Evolutionary conservation across 1,284 basidiomycete species (phyloP).

Genomic region (Cryptococcus sp.): DNA sequence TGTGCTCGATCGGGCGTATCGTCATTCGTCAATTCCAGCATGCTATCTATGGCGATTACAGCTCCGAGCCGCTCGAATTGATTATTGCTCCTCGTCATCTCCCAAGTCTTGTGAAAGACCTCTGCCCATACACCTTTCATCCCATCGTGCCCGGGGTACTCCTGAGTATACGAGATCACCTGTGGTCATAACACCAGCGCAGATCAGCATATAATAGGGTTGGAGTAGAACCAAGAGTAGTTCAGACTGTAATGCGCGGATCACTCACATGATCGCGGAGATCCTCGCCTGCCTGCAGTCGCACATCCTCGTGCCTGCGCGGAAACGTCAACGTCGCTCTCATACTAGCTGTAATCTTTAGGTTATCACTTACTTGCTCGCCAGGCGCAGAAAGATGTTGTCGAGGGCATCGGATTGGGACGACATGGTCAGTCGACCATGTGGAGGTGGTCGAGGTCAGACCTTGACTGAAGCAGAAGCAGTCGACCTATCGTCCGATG

Average conservation of each 20-base stretch:
- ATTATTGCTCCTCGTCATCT: conserved; percentile 55
- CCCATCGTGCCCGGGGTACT: conserved; percentile 49
- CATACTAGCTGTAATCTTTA: not conserved
- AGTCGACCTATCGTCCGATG: no score
- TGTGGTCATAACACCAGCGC: conserved; percentile 6
- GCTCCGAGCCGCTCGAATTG: conserved; percentile 55
- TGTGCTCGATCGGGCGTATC: conserved; percentile 49
- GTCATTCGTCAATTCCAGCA: conserved; percentile 47
- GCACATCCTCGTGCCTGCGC: conserved; percentile 30
- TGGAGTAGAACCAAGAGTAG: not conserved
- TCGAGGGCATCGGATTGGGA: conserved; percentile 47
- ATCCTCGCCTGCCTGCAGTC: conserved; percentile 36
- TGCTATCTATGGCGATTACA: conserved; percentile 49
- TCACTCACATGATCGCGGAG: conserved; percentile 36
- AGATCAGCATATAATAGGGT: not conserved
- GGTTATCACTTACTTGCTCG: conserved; percentile 32
- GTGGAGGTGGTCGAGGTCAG: conserved; percentile 7
- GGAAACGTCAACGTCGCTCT: not conserved
- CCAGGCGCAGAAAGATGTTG: conserved; percentile 44
- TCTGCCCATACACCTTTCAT: conserved; percentile 52
- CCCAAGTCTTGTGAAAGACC: conserved; percentile 56
- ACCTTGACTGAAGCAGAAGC: no score
- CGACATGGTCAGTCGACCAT: conserved; percentile 33
- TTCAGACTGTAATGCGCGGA: not conserved
- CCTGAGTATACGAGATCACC: conserved; percentile 45